These are phyloP conservation scores for Cladobotryum protrusum DNA, from an alignment of 2,329 filamentous ascomycete genomes.

Conservation along the genomic window DNA sequence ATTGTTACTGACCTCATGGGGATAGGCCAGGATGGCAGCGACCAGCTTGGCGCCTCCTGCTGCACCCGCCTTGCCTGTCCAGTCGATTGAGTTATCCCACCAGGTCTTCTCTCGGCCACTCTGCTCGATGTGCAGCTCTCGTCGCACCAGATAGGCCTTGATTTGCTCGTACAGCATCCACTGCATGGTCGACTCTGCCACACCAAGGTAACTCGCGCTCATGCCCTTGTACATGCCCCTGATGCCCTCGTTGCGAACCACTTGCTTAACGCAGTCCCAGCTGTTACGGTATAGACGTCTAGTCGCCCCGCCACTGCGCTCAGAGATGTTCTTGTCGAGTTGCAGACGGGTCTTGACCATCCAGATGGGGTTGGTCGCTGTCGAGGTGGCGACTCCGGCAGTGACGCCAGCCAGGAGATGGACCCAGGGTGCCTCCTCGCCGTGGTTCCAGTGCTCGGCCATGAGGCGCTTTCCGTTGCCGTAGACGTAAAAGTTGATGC, in stretches of 20 bases:
- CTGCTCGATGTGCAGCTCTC: slow-evolving; percentile 52
- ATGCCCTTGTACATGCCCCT: slow-evolving; percentile 82
- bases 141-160: slow-evolving; percentile 64
- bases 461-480: slow-evolving; percentile 85
- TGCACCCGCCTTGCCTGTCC: slow-evolving; percentile 71
- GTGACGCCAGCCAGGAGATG: slow-evolving; percentile 70
- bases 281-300: slow-evolving; percentile 77
- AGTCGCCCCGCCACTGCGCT: slow-evolving; percentile 45
- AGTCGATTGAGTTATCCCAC: slow-evolving; percentile 71
- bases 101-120: slow-evolving; percentile 57
- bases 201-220: slow-evolving; percentile 85
- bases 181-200: slow-evolving; percentile 83
- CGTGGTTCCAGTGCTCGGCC: slow-evolving; percentile 65
- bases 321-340: slow-evolving; percentile 77
- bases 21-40: slow-evolving; percentile 80
- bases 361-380: slow-evolving; percentile 94
- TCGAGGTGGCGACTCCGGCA: slow-evolving; percentile 80
- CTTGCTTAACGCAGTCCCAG: slow-evolving; percentile 78
- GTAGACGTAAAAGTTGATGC: slow-evolving; percentile 92
- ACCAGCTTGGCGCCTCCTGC: slow-evolving; percentile 82
- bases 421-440: slow-evolving; percentile 65
- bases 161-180: slow-evolving; percentile 94
- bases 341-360: slow-evolving; percentile 90
- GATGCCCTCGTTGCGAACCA: slow-evolving; percentile 72
- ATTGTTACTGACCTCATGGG: slow-evolving; percentile 66